A percentile compares a stretch with the other conserved stretches of the same genome.
phyloP scores from a whole-genome alignment of 306 rosid genomes.

The Crotalaria pallida region DNA sequence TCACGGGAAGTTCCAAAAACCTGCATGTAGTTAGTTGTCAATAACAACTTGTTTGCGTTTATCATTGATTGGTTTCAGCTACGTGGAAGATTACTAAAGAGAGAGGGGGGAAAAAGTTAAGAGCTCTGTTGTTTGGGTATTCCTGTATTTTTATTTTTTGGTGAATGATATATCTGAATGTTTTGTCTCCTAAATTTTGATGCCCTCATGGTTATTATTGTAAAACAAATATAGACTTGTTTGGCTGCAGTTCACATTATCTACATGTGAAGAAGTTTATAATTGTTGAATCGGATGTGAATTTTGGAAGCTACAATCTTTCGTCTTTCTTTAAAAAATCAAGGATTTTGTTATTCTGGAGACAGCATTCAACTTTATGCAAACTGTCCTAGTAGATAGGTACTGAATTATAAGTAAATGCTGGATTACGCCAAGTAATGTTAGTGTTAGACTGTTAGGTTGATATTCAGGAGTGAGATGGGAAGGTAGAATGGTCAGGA shows the following conservation, averaged over 20 bases:
- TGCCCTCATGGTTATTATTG: background rate
- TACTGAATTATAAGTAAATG: background rate
- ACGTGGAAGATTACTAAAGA: background rate
- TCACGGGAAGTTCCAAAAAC: constrained; percentile 91
- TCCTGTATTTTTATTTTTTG: background rate
- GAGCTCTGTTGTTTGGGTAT: background rate
- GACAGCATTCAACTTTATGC: background rate
- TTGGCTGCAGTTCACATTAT: background rate
- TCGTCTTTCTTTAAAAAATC: background rate
- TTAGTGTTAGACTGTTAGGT: background rate
- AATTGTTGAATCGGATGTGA: background rate
- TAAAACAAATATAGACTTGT: background rate
- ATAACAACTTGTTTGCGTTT: background rate
- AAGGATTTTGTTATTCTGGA: background rate
- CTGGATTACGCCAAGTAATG: background rate
- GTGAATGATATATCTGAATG: background rate
- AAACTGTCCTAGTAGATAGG: background rate
- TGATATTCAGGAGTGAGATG: background rate
- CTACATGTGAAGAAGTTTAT: background rate
- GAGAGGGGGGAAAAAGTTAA: background rate
- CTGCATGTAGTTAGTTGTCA: constrained; percentile 26
- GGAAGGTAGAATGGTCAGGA: no score
- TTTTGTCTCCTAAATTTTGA: background rate
- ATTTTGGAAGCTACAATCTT: background rate
- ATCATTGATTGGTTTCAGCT: background rate